Evolutionary conservation across 1,139 yeast species (phyloP), one percentile per base, ranked within the genome.

Genomic region (Protomyces gravidus): DNA sequence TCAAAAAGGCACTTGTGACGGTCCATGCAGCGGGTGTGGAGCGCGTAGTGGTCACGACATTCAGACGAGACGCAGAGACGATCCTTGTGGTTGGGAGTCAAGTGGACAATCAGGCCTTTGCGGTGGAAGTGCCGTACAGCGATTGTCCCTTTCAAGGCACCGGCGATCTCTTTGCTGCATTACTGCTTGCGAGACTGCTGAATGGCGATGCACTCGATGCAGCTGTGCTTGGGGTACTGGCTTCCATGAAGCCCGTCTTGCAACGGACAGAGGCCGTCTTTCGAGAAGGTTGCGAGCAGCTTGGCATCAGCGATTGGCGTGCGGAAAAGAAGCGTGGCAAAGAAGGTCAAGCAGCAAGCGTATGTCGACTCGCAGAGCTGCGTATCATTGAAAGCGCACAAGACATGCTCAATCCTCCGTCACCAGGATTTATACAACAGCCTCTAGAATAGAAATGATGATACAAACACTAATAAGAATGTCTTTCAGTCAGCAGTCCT

Each of bases 131-230:
- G 17, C 82, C 84, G n/a, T 63, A 60, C 45, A 79, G 88, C 58
- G 78, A 84, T 50, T 84, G 90, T 1, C 84, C 85, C 64, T 90
- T 90, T 70, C 86, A 94, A 1, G 97, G 98, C 0, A 89, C 92
- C 3, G 98, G 98, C 1, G 98, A 92, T 68, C 74, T 92, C 47
- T 89, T 92, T 69, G 81, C 95, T 0, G 95, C 96, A 5, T 60
- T 62, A 15, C 47, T 62, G 32, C 25, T 61, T 17, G 62, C 50
- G 7, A 42, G 50, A 25, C 11, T 39, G 9, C 7, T 50, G 45
- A n/a, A 39, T 7, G 48, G 48, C 32, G 48, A 26, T 17, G 25
- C 19, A 5, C 13, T 55, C 17, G 23, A 48, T 21, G 25, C 7
- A 11, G 59, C 53, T 7, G 59, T 55, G 3, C 15, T 21, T 28